Percentiles rank a stretch among this genome's conserved stretches.
Conservation (phyloP, 2,329 filamentous ascomycete genomes). For the Pyricularia grisea region DNA sequence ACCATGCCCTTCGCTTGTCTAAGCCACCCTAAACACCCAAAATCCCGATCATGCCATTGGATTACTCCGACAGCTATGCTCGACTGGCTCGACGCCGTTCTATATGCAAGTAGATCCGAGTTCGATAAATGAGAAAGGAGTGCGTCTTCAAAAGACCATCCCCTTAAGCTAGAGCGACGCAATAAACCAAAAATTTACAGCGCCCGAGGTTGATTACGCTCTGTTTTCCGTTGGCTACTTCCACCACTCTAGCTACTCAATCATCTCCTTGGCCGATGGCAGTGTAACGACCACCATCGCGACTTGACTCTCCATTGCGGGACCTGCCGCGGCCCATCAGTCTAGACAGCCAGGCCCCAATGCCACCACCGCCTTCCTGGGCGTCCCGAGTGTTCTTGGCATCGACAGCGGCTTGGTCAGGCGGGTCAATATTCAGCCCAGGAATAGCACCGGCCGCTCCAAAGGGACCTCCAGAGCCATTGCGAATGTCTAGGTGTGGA, state of each 20-base stretch:
- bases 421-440: slow-evolving; percentile 72
- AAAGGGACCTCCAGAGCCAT: slow-evolving; percentile 27
- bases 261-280: slow-evolving; percentile 31
- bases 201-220: neutral
- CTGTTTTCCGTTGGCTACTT: neutral
- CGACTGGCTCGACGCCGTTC: neutral
- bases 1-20: neutral
- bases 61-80: neutral
- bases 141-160: neutral
- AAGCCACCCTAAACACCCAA: neutral
- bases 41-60: neutral
- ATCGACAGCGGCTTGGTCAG: slow-evolving; percentile 44
- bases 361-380: slow-evolving; percentile 27
- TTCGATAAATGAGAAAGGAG: neutral
- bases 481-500: slow-evolving; percentile 63
- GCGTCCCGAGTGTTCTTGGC: slow-evolving; percentile 13
- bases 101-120: neutral
- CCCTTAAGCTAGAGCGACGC: neutral
- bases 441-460: slow-evolving; percentile 64
- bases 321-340: slow-evolving; percentile 23
- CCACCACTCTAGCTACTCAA: slow-evolving; percentile 9
- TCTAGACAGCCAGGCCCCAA: slow-evolving; percentile 40
- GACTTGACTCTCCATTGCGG: slow-evolving; percentile 16
- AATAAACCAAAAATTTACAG: neutral
- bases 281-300: slow-evolving; percentile 25